Conservation (phyloP, 2,329 filamentous ascomycete species). For the Cercospora sp. region DNA sequence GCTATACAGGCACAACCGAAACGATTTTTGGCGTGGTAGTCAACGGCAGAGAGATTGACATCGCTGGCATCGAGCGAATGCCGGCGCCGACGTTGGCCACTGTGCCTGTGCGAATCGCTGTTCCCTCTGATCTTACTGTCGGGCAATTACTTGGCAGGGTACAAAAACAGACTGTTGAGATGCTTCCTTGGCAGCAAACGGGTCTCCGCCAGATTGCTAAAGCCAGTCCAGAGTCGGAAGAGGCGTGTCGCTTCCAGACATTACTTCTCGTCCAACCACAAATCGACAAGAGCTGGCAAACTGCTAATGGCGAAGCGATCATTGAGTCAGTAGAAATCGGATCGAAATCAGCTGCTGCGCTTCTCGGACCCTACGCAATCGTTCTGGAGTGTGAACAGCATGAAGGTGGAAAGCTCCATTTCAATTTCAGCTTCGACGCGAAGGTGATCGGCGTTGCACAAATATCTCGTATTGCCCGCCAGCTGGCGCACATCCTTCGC, state of each 20-base stretch:
- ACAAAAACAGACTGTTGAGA: slow-evolving; percentile 1
- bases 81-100: slow-evolving; percentile 7
- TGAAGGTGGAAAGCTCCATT: background rate
- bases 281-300: background rate
- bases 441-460: background rate
- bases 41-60: background rate
- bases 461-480: background rate
- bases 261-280: slow-evolving; percentile 12
- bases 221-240: slow-evolving; percentile 54
- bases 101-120: slow-evolving; percentile 33
- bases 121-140: background rate
- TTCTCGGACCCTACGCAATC: slow-evolving; percentile 9
- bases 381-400: slow-evolving; percentile 10
- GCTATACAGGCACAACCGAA: background rate
- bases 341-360: background rate
- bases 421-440: slow-evolving; percentile 4
- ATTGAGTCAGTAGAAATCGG: background rate
- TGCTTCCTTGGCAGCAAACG: slow-evolving; percentile 37
- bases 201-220: slow-evolving; percentile 43
- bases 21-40: slow-evolving; percentile 8
- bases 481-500: background rate
- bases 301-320: background rate
- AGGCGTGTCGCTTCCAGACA: slow-evolving; percentile 49
- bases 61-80: slow-evolving; percentile 13
- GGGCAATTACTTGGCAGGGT: background rate